A percentile compares a stretch with the other conserved stretches of the same genome.
Conservation (phyloP, 1,284 basidiomycete species). For the Tilletiopsis washingtonensis region DNA sequence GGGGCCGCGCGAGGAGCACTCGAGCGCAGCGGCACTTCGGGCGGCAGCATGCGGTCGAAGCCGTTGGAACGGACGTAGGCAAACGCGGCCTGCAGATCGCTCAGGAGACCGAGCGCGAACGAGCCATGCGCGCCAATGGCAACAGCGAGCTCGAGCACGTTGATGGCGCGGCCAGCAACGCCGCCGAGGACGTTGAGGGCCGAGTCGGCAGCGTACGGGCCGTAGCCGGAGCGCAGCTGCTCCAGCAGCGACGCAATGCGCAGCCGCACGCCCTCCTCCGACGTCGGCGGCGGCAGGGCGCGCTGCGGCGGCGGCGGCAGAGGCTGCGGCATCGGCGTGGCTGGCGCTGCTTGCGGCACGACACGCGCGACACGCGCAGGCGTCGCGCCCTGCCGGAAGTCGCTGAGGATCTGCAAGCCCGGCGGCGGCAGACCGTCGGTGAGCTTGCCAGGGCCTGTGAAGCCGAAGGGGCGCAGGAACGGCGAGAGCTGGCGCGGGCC, state of each 20-base stretch:
- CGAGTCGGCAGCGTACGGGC: neutral
- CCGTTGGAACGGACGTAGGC: neutral
- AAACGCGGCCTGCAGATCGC: neutral
- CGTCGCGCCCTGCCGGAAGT: neutral
- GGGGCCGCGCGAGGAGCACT: neutral
- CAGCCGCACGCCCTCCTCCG: neutral
- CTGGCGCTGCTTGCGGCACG: neutral
- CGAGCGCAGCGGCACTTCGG: neutral
- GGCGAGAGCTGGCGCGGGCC: neutral
- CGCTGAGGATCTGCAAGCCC: neutral
- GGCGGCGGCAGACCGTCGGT: no score
- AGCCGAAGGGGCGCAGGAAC: neutral
- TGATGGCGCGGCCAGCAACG: neutral
- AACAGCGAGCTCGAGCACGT: neutral
- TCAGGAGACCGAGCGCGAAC: neutral
- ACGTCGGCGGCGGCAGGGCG: neutral
- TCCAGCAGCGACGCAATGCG: neutral
- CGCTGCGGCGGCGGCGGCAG: neutral
- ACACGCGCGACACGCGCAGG: neutral
- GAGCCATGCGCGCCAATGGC: neutral
- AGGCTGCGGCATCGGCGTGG: neutral
- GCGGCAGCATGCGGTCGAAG: neutral
- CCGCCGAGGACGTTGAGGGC: neutral
- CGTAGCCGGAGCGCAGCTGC: neutral
- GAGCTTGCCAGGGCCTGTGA: neutral